Conservation (phyloP, 352 stramenopile genomes). For the Phytophthora podocarpi region DNA sequence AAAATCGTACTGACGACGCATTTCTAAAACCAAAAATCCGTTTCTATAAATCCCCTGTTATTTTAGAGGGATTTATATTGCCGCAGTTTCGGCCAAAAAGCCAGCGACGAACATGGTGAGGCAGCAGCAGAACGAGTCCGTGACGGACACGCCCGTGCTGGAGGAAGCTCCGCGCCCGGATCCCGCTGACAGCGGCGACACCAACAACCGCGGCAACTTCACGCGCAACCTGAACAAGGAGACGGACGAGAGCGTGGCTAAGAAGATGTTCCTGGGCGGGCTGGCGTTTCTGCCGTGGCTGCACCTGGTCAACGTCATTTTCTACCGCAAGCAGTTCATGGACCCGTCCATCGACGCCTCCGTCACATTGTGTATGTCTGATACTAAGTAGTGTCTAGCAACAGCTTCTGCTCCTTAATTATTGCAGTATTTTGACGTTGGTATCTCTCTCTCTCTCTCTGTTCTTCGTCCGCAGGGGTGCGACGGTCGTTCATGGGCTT, state of each 20-base stretch:
- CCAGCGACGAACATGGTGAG: constrained; percentile 29
- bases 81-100: too few relatives aligned
- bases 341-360: constrained; percentile 66
- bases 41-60: too few relatives aligned
- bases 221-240: constrained; percentile 88
- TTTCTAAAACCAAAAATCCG: background rate
- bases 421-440: background rate
- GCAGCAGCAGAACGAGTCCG: constrained; percentile 29
- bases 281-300: constrained; percentile 80
- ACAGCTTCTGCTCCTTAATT: background rate
- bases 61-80: too few relatives aligned
- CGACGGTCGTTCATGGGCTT: constrained; percentile 78
- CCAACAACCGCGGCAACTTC: constrained; percentile 88
- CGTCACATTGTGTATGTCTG: constrained; percentile 74
- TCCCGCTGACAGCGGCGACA: constrained; percentile 15
- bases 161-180: constrained; percentile 42
- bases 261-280: constrained; percentile 87
- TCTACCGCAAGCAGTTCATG: constrained; percentile 83
- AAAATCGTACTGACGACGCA: background rate
- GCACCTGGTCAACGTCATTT: constrained; percentile 82
- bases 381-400: too few relatives aligned
- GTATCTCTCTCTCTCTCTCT: background rate
- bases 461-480: constrained; percentile 48
- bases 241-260: constrained; percentile 67
- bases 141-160: constrained; percentile 64